A percentile compares a stretch with the other conserved stretches of the same genome.
Evolutionary conservation across 1,139 yeast species (phyloP).

Genomic region (Geotrichum citri-aurantii): DNA sequence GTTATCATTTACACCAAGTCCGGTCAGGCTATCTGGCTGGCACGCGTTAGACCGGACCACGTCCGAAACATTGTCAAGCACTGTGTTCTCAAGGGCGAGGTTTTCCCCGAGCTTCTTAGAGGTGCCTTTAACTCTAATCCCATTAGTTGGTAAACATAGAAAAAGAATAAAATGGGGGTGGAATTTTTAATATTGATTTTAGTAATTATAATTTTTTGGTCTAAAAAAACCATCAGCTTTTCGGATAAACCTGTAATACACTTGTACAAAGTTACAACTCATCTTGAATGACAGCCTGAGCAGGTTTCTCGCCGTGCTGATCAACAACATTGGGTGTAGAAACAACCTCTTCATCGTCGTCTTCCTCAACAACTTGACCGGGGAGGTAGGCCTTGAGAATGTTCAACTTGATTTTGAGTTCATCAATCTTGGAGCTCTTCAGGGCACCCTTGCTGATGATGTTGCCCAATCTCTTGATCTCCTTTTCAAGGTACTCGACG

Average conservation of each 20-base stretch:
- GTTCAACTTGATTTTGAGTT: constrained; percentile 32
- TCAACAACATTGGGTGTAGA: background rate
- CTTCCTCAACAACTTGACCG: constrained; percentile 22
- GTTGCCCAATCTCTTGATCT: constrained; percentile 46
- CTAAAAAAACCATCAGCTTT: background rate
- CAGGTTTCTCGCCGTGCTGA: constrained; percentile 13
- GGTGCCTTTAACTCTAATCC: constrained; percentile 44
- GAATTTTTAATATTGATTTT: no score
- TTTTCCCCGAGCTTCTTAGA: constrained; percentile 68
- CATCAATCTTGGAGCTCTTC: constrained; percentile 33
- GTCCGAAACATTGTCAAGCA: constrained; percentile 69
- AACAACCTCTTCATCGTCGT: constrained; percentile 5
- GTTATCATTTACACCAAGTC: constrained; percentile 65
- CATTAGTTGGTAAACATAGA: constrained; percentile 46
- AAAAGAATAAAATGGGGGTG: no score
- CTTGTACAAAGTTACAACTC: constrained; percentile 6
- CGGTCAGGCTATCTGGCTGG: constrained; percentile 84
- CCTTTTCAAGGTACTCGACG: constrained; percentile 45
- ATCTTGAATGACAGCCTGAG: constrained; percentile 12
- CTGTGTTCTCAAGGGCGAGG: constrained; percentile 61
- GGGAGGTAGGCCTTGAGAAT: constrained; percentile 29
- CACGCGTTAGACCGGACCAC: constrained; percentile 73
- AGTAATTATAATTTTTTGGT: no score
- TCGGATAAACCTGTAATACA: background rate
- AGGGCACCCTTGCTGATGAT: constrained; percentile 42